Conservation (phyloP, 2,329 filamentous ascomycete species). For the Xylaria sp. region DNA sequence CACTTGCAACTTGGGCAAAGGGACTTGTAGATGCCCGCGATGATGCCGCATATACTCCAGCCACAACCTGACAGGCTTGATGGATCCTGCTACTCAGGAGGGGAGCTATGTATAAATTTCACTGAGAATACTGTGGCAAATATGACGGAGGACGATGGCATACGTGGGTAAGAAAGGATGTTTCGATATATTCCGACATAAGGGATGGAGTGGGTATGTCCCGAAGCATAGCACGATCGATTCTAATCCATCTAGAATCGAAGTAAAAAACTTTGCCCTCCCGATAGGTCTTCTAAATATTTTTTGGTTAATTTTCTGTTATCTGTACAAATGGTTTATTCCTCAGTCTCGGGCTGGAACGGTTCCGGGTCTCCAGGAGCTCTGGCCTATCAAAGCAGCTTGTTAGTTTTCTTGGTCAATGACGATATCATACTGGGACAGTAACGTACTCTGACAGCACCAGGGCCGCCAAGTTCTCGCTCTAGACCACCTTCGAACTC, state of each 20-base stretch:
- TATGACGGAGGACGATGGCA: neutral
- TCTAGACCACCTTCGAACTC: conserved; percentile 76
- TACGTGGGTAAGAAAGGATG: neutral
- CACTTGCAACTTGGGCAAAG: neutral
- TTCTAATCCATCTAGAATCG: neutral
- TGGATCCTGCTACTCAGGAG: no score
- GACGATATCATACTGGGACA: neutral
- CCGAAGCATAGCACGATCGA: neutral
- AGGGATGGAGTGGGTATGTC: conserved; percentile 9
- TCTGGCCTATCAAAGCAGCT: conserved; percentile 53
- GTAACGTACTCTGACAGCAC: conserved; percentile 67
- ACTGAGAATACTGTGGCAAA: no score
- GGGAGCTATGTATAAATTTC: no score
- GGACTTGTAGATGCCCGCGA: neutral
- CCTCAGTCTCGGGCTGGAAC: conserved; percentile 43
- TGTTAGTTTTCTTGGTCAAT: no score
- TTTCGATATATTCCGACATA: conserved; percentile 18
- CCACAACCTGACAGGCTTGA: neutral
- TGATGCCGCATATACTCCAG: neutral
- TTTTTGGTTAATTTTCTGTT: conserved; percentile 14
- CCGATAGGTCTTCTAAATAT: neutral
- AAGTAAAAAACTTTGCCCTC: neutral
- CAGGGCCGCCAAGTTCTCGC: conserved; percentile 74
- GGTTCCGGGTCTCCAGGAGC: conserved; percentile 61
- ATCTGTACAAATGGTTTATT: conserved; percentile 31